These are phyloP conservation scores for Eudorina sp. DNA, from an alignment of 139 green algal genomes.

Conservation along the genomic window DNA sequence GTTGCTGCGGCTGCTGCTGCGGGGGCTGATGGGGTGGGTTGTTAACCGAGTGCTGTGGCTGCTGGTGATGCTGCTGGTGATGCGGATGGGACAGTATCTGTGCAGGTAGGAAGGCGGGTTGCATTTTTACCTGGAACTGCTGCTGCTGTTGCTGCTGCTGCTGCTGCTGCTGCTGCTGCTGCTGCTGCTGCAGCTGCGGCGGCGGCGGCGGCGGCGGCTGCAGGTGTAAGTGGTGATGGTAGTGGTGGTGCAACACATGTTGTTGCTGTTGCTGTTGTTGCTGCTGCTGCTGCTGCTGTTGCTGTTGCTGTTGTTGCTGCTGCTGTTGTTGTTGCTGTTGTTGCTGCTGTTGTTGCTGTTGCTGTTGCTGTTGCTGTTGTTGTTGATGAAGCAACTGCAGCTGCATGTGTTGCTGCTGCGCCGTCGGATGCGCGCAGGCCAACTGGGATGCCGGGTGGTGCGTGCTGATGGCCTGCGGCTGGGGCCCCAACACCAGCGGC, in stretches of 20 bases:
- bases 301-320: background rate
- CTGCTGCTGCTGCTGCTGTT: background rate
- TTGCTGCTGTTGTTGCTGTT: background rate
- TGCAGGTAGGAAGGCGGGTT: too few relatives aligned
- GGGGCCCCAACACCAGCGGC: too few relatives aligned
- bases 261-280: background rate
- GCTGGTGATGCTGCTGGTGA: background rate
- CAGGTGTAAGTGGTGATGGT: background rate
- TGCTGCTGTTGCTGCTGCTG: slow-evolving; percentile 3
- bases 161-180: background rate
- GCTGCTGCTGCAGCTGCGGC: background rate
- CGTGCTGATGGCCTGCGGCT: too few relatives aligned
- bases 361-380: background rate
- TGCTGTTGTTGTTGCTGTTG: background rate
- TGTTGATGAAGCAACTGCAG: background rate
- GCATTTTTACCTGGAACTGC: background rate
- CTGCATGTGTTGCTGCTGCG: too few relatives aligned
- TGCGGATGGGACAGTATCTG: background rate
- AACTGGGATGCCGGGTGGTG: too few relatives aligned
- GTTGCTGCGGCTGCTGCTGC: background rate
- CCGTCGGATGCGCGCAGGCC: too few relatives aligned
- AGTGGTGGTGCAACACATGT: background rate
- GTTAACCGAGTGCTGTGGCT: background rate
- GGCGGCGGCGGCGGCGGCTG: background rate
- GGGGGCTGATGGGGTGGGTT: background rate